phyloP scores from a whole-genome alignment of 1,284 basidiomycete genomes.

The Malassezia obtusa region DNA sequence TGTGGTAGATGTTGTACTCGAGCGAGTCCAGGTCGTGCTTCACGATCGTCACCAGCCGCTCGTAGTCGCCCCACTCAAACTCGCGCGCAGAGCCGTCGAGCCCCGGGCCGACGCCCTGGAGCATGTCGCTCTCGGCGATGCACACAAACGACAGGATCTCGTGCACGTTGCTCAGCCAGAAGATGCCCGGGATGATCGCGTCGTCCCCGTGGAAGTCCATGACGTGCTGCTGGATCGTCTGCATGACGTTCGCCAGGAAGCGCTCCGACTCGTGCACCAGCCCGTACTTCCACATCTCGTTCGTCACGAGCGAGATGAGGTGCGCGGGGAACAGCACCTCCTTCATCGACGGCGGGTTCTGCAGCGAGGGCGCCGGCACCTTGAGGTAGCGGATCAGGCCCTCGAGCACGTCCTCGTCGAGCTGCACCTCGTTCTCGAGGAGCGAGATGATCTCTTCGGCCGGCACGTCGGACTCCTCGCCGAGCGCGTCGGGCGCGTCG shows the following conservation, averaged over 20 bases:
- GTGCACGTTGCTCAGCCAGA: constrained; percentile 99
- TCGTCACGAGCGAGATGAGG: constrained; percentile 89
- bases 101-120: constrained; percentile 92
- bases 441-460: constrained; percentile 89
- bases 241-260: constrained; percentile 98
- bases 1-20: constrained; percentile 99
- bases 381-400: constrained; percentile 84
- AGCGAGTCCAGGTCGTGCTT: constrained; percentile 97
- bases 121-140: constrained; percentile 94
- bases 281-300: constrained; percentile 99
- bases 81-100: constrained; percentile 74
- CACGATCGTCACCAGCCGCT: constrained; percentile 88
- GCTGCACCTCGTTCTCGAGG: constrained; percentile 77
- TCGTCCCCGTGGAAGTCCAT: constrained; percentile 91
- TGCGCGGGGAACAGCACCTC: constrained; percentile 99
- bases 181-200: constrained; percentile 88
- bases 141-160: constrained; percentile 98
- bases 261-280: constrained; percentile 92
- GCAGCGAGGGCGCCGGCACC: constrained; percentile 80
- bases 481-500: background rate
- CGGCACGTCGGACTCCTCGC: constrained; percentile 61
- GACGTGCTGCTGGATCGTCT: constrained; percentile 90
- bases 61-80: constrained; percentile 96
- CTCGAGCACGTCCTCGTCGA: constrained; percentile 89
- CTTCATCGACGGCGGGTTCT: constrained; percentile 84